These are phyloP conservation scores for Sisymbrium altissimum DNA, from an alignment of 345 rosid genomes.

Conservation along the genomic window DNA sequence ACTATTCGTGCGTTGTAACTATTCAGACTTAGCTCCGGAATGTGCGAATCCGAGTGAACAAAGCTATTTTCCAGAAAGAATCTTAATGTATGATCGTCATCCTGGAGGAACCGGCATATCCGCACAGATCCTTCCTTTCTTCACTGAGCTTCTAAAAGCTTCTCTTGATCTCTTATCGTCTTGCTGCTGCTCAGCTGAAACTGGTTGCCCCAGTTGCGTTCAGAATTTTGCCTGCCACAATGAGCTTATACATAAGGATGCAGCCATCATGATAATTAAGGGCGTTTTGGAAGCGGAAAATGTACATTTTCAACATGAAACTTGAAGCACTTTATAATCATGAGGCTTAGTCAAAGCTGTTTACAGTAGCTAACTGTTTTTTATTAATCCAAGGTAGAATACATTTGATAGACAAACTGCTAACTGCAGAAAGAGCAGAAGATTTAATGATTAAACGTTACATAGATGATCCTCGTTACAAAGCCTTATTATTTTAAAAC, in stretches of 20 bases:
- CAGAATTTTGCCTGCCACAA: constrained; percentile 77
- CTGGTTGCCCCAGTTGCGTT: constrained; percentile 80
- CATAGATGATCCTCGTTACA: not conserved
- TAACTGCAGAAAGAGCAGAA: not conserved
- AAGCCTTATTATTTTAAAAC: not conserved
- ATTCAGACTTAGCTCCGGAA: constrained; percentile 84
- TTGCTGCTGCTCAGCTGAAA: constrained; percentile 54
- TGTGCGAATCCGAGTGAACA: constrained; percentile 68
- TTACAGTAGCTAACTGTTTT: constrained; percentile 1
- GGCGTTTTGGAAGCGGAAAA: constrained; percentile 66
- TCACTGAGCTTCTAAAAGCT: constrained; percentile 58
- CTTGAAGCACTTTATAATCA: not conserved
- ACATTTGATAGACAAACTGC: not conserved
- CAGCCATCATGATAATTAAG: constrained; percentile 75
- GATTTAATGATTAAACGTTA: not conserved
- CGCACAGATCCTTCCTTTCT: constrained; percentile 66
- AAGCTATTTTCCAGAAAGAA: constrained; percentile 60
- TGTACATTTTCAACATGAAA: constrained; percentile 37
- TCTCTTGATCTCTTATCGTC: constrained; percentile 68
- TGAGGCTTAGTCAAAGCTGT: not conserved
- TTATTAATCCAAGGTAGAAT: not conserved
- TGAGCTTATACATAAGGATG: constrained; percentile 71
- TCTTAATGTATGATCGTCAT: constrained; percentile 81
- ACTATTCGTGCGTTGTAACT: constrained; percentile 77
- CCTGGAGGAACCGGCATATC: constrained; percentile 91